Evolutionary conservation across 2,329 filamentous ascomycete species (phyloP), one percentile per base, ranked within the genome.

Genomic region (Beauveria sp.): DNA sequence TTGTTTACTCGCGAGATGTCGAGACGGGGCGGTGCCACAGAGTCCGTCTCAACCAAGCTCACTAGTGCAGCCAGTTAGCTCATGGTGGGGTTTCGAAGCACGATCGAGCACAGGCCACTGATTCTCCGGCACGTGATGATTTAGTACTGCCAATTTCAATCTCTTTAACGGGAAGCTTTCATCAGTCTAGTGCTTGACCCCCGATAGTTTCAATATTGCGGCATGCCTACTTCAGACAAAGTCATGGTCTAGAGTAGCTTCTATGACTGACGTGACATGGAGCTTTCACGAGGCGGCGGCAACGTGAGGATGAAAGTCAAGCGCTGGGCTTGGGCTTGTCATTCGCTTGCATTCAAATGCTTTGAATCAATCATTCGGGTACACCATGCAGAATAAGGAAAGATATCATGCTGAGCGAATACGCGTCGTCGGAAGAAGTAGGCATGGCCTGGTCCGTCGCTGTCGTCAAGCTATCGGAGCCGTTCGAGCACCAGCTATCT

Each of bases 91-190:
- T 54, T 51, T 41, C 47, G 20, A 53, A 50, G 48, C 28, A 54
- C 50, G 50, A 59, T 59, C 57, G 20, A 59, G 57, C 57, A 59
- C 57, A 47, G 57, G 20, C 57, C 57, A 59, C 16, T n/a, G 26
- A 6, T n/a, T 20, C 6, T 28, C 22, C 8, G 26, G 41, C 57
- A 59, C 57, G 57, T 59, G 57, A 59, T 59, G 41, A 2, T 46
- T 37, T 9, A 12, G 30, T 18, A 37, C 9, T 12, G 41, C 18
- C 20, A 40, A 7, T 7, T 10, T 51, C 28, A 30, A 24, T 3
- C 16, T 22, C 26, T 34, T 54, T 14, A 16, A 18, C 53, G 28
- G 30, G 4, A 3, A 34, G 14, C 7, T 34, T 28, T 9, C 14
- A 28, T 28, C 12, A 18, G 14, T 28, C 9, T 10, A 24, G 10